These are phyloP conservation scores for Carpediemonas membranifera DNA, from an alignment of 78 protist genomes.

Conservation along the genomic window DNA sequence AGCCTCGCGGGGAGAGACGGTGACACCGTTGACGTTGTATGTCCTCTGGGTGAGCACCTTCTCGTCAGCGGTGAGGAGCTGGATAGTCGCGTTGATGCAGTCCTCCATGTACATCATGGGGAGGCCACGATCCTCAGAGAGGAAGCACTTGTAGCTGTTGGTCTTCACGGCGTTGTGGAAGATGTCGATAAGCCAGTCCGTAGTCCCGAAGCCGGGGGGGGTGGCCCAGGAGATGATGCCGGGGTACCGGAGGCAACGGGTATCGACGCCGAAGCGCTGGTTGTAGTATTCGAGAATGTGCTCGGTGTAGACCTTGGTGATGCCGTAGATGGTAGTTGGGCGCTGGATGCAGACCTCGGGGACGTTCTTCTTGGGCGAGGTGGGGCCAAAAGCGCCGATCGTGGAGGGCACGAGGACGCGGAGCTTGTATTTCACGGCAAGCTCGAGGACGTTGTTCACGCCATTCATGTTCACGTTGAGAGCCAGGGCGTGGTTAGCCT, in stretches of 20 bases:
- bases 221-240: constrained; percentile 46
- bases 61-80: constrained; percentile 29
- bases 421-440: constrained; percentile 8
- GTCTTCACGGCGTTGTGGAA: constrained; percentile 43
- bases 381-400: constrained; percentile 55
- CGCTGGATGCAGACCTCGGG: constrained; percentile 38
- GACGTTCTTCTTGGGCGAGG: constrained; percentile 22
- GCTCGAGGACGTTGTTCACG: constrained; percentile 31
- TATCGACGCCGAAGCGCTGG: constrained; percentile 44
- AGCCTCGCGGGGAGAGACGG: constrained; percentile 48
- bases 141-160: constrained; percentile 34
- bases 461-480: constrained; percentile 41
- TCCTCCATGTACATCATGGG: constrained; percentile 73
- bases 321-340: constrained; percentile 63
- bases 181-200: constrained; percentile 58
- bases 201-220: constrained; percentile 68
- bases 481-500: constrained; percentile 33
- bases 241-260: constrained; percentile 58
- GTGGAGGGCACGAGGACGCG: constrained; percentile 46
- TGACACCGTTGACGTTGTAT: constrained; percentile 50
- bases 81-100: constrained; percentile 44
- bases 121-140: constrained; percentile 20
- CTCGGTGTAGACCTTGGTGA: constrained; percentile 55
- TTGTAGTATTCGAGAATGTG: constrained; percentile 41
- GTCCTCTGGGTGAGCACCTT: constrained; percentile 28